Evolutionary conservation across 2,329 filamentous ascomycete species (phyloP).

Genomic region (Ampelomyces quisqualis): DNA sequence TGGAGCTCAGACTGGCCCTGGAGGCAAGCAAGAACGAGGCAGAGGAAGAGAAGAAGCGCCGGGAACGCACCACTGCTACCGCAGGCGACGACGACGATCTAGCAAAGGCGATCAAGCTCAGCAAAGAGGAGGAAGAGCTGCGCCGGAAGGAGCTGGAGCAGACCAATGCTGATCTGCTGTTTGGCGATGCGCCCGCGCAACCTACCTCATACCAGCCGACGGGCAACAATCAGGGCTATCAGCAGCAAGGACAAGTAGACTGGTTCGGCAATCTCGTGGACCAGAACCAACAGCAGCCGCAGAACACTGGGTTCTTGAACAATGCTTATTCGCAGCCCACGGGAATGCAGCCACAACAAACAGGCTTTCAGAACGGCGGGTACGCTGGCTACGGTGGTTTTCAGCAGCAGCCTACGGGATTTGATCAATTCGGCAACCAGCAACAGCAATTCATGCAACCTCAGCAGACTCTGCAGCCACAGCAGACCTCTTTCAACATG

Average conservation of each 20-base stretch:
- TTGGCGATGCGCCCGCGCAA: constrained; percentile 73
- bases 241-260: constrained; percentile 93
- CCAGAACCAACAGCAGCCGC: constrained; percentile 59
- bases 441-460: constrained; percentile 37
- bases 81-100: constrained; percentile 76
- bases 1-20: constrained; percentile 85
- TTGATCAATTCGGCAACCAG: constrained; percentile 57
- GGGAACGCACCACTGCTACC: constrained; percentile 53
- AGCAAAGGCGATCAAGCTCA: constrained; percentile 91
- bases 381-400: constrained; percentile 62
- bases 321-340: constrained; percentile 75
- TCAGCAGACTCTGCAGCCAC: constrained; percentile 53
- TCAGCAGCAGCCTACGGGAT: constrained; percentile 63
- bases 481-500: constrained; percentile 59
- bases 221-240: constrained; percentile 94
- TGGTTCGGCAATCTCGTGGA: constrained; percentile 96
- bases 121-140: constrained; percentile 88
- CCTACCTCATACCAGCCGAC: constrained; percentile 73
- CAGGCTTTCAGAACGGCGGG: constrained; percentile 68
- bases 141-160: constrained; percentile 84
- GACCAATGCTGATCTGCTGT: constrained; percentile 80
- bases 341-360: constrained; percentile 64
- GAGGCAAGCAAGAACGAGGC: constrained; percentile 95
- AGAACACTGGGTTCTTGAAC: constrained; percentile 67
- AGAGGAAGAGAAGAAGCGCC: constrained; percentile 81